These are phyloP conservation scores for Hypoxylon sp. DNA, from an alignment of 2,329 filamentous ascomycete genomes.

Conservation along the genomic window DNA sequence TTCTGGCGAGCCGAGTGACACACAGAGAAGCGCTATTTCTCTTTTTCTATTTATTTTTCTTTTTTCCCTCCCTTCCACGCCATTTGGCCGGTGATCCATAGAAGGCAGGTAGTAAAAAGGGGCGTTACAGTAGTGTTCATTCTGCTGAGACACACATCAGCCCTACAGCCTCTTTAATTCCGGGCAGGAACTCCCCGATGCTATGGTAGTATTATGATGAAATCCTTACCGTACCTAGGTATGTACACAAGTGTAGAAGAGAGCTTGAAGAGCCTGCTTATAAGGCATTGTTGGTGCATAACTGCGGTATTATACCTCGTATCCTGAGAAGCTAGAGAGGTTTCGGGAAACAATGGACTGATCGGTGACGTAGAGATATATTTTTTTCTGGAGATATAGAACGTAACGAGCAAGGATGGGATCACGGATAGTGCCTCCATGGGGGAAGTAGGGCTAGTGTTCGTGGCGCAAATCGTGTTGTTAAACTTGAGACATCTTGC, in stretches of 20 bases:
- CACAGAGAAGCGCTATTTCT: background rate
- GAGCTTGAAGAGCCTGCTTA: too few species aligned
- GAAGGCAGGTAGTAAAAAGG: background rate
- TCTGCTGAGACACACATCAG: slow-evolving; percentile 17
- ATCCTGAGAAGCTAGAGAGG: background rate
- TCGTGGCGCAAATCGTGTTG: slow-evolving; percentile 25
- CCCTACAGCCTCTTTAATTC: slow-evolving; percentile 12
- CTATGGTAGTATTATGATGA: background rate
- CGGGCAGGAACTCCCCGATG: slow-evolving; percentile 3
- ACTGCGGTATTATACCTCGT: slow-evolving; percentile 13
- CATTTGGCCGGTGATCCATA: background rate
- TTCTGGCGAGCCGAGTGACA: background rate
- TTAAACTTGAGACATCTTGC: slow-evolving; percentile 12
- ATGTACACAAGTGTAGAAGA: too few species aligned
- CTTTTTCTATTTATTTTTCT: background rate
- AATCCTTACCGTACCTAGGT: too few species aligned
- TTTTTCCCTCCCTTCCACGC: slow-evolving; percentile 3
- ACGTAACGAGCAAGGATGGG: slow-evolving; percentile 2
- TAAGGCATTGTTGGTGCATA: slow-evolving; percentile 6
- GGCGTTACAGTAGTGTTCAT: background rate
- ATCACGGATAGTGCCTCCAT: background rate
- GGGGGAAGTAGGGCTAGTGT: slow-evolving; percentile 20
- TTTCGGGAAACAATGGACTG: background rate
- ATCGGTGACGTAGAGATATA: slow-evolving; percentile 16
- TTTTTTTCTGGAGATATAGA: background rate